Percentiles rank a stretch among this genome's conserved stretches.
Evolutionary conservation across 306 rosid species (phyloP).

Genomic region (Purshia tridentata): DNA sequence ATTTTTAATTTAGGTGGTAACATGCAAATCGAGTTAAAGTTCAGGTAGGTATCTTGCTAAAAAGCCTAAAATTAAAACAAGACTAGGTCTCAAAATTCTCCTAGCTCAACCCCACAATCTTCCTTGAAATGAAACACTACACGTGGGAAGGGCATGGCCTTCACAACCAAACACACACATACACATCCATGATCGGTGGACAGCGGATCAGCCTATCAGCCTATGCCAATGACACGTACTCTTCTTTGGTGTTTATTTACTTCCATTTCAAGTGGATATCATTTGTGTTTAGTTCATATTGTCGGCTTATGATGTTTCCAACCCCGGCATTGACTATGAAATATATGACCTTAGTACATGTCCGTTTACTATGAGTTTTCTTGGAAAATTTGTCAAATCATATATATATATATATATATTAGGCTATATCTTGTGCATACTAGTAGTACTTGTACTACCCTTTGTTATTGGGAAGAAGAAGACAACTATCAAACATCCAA

Average conservation of each 20-base stretch:
- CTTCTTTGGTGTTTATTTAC: too few species aligned
- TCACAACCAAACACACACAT: constrained; percentile 13
- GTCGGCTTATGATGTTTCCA: constrained; percentile 19
- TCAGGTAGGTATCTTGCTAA: too few species aligned
- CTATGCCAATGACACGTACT: background rate
- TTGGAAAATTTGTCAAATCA: too few species aligned
- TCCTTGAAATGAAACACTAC: constrained; percentile 3
- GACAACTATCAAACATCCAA: too few species aligned
- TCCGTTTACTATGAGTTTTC: too few species aligned
- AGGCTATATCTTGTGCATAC: too few species aligned
- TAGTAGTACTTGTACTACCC: too few species aligned
- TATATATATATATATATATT: too few species aligned
- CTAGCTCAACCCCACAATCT: background rate
- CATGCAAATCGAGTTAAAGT: too few species aligned
- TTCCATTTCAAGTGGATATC: background rate
- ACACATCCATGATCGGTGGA: background rate
- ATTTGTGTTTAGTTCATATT: constrained; percentile 12
- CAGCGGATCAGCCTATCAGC: background rate
- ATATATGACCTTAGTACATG: background rate
- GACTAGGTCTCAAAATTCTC: background rate
- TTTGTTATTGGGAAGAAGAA: too few species aligned
- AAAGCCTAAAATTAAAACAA: background rate
- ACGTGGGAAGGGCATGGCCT: constrained; percentile 23
- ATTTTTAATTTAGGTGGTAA: too few species aligned
- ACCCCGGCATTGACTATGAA: constrained; percentile 1